Evolutionary conservation across 2,329 filamentous ascomycete genomes (phyloP).

Genomic region (Fusarium buharicum): DNA sequence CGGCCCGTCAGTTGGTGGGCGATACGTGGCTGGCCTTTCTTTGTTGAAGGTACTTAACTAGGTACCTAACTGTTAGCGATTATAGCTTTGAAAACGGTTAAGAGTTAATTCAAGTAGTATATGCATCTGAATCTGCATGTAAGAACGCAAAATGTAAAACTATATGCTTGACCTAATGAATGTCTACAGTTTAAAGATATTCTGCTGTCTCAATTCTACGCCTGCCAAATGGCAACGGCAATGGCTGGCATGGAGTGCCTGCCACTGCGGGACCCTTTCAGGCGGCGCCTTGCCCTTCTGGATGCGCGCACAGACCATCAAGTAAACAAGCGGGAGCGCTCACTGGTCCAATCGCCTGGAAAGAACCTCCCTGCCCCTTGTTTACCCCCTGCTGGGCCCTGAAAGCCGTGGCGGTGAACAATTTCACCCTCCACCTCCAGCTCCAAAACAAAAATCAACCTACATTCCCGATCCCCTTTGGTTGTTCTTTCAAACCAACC

Average conservation of each 20-base stretch:
- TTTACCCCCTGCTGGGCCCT: constrained; percentile 39
- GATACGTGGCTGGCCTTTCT: constrained; percentile 41
- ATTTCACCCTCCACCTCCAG: constrained; percentile 41
- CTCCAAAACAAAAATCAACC: constrained; percentile 51
- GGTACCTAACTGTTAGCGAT: constrained; percentile 14
- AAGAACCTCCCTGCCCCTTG: constrained; percentile 44
- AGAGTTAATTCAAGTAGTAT: no score
- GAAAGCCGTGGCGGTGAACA: constrained; percentile 51
- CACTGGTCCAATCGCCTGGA: constrained; percentile 33
- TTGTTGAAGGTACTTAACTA: no score
- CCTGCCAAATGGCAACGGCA: constrained; percentile 8
- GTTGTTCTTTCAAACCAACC: constrained; percentile 39
- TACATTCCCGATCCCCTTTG: constrained; percentile 39
- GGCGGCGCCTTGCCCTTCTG: constrained; percentile 45
- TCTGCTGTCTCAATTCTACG: constrained; percentile 11
- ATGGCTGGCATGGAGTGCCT: constrained; percentile 25
- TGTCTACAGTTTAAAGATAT: background rate
- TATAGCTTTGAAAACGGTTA: background rate
- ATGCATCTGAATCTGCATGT: no score
- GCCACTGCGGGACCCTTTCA: constrained; percentile 32
- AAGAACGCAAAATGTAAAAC: no score
- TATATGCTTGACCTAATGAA: background rate
- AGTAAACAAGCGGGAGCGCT: constrained; percentile 52
- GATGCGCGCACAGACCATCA: constrained; percentile 44
- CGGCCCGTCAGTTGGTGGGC: constrained; percentile 25